Base-by-base conservation (phyloP, 2,329 filamentous ascomycete genomes). In the Pyrenochaeta sp. region DNA sequence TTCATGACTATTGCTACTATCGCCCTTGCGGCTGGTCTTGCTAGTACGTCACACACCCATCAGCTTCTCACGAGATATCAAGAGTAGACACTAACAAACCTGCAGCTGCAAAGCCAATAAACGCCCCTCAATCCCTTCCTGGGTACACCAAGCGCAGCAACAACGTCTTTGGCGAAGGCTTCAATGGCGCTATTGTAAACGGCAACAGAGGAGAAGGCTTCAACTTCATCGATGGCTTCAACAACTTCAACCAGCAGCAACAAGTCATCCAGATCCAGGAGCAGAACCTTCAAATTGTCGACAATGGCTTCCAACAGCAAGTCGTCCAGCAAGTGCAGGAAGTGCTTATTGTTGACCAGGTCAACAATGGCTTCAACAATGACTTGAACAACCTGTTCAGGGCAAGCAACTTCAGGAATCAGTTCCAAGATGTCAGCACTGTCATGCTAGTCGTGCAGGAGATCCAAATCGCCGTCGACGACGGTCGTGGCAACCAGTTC, bases 351-450 rank as follows among this genome's bases (percentile, higher is more conserved):
- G 59, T 72, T 31, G 58, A 73, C 50, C 59, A 71, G 30, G 57
- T 68, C 54, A 60, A 68, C 50, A 67, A 71, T 44, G 63, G 65
- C 30, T 65, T 64, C 63, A 67, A 67, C 55, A 67, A 64, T 31
- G 53, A 66, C 44, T 18, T 72, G 41, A 74, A 74, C 60, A 67
- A 74, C 61, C 45, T 71, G 12, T 69, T 71, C 65, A 64, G 69
- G 51, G 68, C 68, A 58, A 45, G 55, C 42, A 67, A 61, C 63
- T 65, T 63, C 51, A 52, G 54, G 39, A 66, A 64, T 44, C 47
- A 64, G 30, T 54, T 54, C 56, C 54, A 56, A 10, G 51, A 69
- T 12, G 40, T 55, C 29, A 35, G 58, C 10, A 71, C 68, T 9
- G 68, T 71, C 11, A 61, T 71, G 33, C 51, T 72, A 4, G 67